Evolutionary conservation across 2,329 filamentous ascomycete species (phyloP).

Genomic region (Penicillium psychrosexuale): DNA sequence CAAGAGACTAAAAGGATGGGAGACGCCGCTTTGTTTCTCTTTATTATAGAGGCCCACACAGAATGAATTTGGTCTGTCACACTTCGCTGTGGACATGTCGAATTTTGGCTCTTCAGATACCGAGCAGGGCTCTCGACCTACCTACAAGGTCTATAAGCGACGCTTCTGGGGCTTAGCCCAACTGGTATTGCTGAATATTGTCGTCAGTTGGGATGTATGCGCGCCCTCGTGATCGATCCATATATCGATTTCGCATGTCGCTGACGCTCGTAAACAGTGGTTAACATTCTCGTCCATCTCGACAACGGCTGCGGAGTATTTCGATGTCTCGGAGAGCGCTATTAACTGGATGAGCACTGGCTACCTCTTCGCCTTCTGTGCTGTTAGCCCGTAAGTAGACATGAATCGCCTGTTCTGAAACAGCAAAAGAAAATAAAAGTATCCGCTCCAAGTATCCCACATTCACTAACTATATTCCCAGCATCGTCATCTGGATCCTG

Average conservation of each 20-base stretch:
- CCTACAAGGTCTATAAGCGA: constrained; percentile 69
- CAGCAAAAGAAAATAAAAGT: neutral
- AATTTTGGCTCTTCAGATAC: constrained; percentile 7
- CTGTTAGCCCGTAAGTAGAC: constrained; percentile 59
- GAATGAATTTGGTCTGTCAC: neutral
- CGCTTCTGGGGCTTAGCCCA: constrained; percentile 85
- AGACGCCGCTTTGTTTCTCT: neutral
- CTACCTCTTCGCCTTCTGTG: constrained; percentile 81
- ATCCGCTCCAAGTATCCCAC: neutral
- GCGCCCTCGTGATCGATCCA: neutral
- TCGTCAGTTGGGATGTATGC: constrained; percentile 92
- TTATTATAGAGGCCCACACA: neutral
- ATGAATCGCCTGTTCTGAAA: neutral
- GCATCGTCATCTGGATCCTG: constrained; percentile 69
- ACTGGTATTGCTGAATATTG: constrained; percentile 81
- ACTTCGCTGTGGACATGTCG: constrained; percentile 5
- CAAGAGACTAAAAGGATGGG: neutral
- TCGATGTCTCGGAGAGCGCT: constrained; percentile 66
- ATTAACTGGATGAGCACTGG: constrained; percentile 93
- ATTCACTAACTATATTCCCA: constrained; percentile 11
- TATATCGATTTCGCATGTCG: neutral
- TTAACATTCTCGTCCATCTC: constrained; percentile 86
- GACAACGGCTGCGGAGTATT: constrained; percentile 69
- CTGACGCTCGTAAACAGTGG: constrained; percentile 58
- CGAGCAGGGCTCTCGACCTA: constrained; percentile 20